These are phyloP conservation scores for Chlorella vulgaris DNA, from an alignment of 139 green algal genomes.

Conservation along the genomic window DNA sequence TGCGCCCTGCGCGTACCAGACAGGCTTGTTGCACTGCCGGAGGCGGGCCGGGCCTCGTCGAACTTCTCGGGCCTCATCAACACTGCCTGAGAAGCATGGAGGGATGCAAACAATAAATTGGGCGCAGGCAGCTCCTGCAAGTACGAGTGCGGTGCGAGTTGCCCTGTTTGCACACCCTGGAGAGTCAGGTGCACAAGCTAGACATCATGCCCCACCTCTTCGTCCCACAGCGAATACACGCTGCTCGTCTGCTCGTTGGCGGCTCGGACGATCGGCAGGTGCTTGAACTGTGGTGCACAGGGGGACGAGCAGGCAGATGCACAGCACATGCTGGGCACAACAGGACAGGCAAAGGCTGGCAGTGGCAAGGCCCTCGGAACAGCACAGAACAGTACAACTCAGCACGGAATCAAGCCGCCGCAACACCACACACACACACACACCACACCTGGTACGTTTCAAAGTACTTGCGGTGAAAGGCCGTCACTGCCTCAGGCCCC, in stretches of 20 bases:
- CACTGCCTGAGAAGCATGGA: neutral
- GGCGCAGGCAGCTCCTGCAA: too few relatives aligned
- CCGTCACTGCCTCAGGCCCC: neutral
- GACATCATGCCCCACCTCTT: neutral
- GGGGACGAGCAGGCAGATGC: neutral
- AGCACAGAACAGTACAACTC: too few relatives aligned
- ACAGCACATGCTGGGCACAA: too few relatives aligned
- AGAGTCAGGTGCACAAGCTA: neutral
- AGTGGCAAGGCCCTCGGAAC: too few relatives aligned
- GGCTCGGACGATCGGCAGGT: constrained; percentile 19
- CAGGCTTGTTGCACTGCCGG: constrained; percentile 3
- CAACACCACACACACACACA: too few relatives aligned
- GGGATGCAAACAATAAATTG: neutral
- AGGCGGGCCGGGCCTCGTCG: constrained; percentile 23
- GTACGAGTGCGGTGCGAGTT: too few relatives aligned
- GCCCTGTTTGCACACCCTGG: too few relatives aligned
- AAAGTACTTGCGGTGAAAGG: neutral
- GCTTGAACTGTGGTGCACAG: constrained; percentile 17
- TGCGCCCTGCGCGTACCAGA: too few relatives aligned
- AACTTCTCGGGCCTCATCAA: constrained; percentile 32
- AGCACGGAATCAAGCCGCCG: too few relatives aligned
- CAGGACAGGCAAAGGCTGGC: too few relatives aligned
- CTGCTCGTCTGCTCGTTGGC: constrained; percentile 13
- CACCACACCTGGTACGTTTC: too few relatives aligned
- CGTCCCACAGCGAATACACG: constrained; percentile 32